A percentile compares a stretch with the other conserved stretches of the same genome.
Evolutionary conservation across 768 basidiomycete species (phyloP).

Genomic region (Tricholoma sp.): DNA sequence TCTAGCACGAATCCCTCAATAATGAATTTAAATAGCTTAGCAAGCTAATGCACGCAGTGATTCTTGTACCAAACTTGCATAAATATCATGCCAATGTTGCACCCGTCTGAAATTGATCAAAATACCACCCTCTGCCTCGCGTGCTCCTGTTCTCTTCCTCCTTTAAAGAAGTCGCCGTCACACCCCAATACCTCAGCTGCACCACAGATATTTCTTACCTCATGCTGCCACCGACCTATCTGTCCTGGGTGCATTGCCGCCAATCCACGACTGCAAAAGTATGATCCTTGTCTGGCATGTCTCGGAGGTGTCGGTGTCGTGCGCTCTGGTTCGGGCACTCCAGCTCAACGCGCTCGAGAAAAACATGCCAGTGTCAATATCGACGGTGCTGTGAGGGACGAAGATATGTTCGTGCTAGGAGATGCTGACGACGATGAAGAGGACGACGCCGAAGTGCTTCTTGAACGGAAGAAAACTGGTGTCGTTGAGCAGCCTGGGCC

Average conservation of each 20-base stretch:
- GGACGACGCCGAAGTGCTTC: conserved; percentile 17
- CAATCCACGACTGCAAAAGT: conserved; percentile 62
- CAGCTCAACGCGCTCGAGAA: neutral
- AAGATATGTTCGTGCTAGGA: conserved; percentile 60
- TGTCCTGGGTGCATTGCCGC: conserved; percentile 51
- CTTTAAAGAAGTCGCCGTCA: conserved; percentile 19
- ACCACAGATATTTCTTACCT: conserved; percentile 41
- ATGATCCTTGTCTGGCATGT: conserved; percentile 70
- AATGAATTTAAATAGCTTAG: no score
- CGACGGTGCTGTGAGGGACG: conserved; percentile 53
- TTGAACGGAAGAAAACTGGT: neutral
- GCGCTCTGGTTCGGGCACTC: conserved; percentile 8
- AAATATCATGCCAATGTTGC: neutral
- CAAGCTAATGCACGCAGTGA: no score
- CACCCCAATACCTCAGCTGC: conserved; percentile 2
- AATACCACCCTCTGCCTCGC: conserved; percentile 48
- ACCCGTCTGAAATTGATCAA: conserved; percentile 10
- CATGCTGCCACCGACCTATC: conserved; percentile 62
- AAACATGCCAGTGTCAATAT: conserved; percentile 27
- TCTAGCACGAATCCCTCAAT: no score
- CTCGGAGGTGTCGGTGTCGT: conserved; percentile 50
- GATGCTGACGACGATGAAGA: conserved; percentile 53
- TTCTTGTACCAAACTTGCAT: no score
- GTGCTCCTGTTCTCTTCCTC: conserved; percentile 55
- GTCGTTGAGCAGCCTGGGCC: neutral